Percentiles rank a stretch among this genome's conserved stretches.
phyloP scores from a whole-genome alignment of 2,329 filamentous ascomycete genomes.

The Malbranchea zuffiana region DNA sequence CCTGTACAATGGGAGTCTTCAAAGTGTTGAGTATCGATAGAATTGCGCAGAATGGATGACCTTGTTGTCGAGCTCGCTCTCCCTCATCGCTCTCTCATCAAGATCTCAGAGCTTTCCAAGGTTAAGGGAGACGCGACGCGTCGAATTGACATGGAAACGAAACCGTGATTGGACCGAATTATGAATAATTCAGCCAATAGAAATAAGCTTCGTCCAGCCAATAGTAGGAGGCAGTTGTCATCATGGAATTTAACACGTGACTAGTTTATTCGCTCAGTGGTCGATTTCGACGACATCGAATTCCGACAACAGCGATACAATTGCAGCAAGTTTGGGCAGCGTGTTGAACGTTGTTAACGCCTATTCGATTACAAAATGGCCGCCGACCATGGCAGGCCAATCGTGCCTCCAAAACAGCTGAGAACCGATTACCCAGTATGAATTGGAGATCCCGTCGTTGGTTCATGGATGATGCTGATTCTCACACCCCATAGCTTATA shows the following conservation, averaged over 20 bases:
- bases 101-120: neutral
- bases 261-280: neutral
- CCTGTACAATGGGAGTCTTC: too few species aligned
- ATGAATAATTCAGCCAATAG: neutral
- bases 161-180: constrained; percentile 4
- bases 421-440: constrained; percentile 79
- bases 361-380: constrained; percentile 23
- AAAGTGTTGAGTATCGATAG: too few species aligned
- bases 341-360: constrained; percentile 2
- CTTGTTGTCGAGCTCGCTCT: too few species aligned
- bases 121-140: constrained; percentile 7
- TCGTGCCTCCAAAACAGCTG: constrained; percentile 66
- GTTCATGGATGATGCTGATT: constrained; percentile 11
- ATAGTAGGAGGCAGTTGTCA: neutral
- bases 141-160: neutral
- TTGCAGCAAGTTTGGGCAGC: constrained; percentile 1
- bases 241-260: constrained; percentile 4
- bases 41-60: too few species aligned
- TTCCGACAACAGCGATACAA: constrained; percentile 1
- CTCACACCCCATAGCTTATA: constrained; percentile 61
- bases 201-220: neutral
- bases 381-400: constrained; percentile 30
- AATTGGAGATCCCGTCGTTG: too few species aligned
- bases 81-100: constrained; percentile 15
- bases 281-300: neutral